A percentile compares a stretch with the other conserved stretches of the same genome.
Conservation (phyloP, 768 basidiomycete genomes). For the Guyanaporus albipodus region DNA sequence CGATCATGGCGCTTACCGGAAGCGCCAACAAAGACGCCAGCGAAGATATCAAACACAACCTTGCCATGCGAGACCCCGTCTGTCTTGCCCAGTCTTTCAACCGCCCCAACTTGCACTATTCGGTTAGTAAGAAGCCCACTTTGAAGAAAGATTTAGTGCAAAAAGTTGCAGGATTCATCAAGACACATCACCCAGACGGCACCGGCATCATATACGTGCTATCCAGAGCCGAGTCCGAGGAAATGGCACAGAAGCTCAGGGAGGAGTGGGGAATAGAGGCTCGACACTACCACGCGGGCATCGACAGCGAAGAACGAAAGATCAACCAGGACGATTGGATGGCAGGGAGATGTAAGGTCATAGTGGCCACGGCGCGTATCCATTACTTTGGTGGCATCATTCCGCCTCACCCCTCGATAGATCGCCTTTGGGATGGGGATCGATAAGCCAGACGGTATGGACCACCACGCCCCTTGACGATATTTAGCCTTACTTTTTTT, state of each 20-base stretch:
- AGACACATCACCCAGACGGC: conserved; percentile 48
- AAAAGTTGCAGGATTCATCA: conserved; percentile 70
- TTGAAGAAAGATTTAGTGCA: conserved; percentile 42
- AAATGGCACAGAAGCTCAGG: conserved; percentile 65
- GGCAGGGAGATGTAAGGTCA: conserved; percentile 63
- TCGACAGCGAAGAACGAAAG: conserved; percentile 60
- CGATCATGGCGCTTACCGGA: conserved; percentile 95
- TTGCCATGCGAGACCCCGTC: conserved; percentile 57
- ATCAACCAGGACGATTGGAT: conserved; percentile 71
- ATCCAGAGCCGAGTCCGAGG: conserved; percentile 71
- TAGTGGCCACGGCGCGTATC: conserved; percentile 82
- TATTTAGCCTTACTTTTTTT: conserved; percentile 1
- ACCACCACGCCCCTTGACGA: not conserved
- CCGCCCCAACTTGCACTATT: conserved; percentile 84
- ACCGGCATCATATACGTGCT: conserved; percentile 87
- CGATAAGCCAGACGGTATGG: conserved; percentile 73
- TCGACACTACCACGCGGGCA: conserved; percentile 81
- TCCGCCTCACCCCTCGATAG: conserved; percentile 35
- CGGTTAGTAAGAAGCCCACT: conserved; percentile 48
- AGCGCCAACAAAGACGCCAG: conserved; percentile 81
- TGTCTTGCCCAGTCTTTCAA: conserved; percentile 83
- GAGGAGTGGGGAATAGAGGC: conserved; percentile 57
- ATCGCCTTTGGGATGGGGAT: conserved; percentile 98
- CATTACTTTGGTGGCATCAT: not conserved
- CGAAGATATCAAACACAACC: conserved; percentile 70